These are phyloP conservation scores for Meyerozyma athensensis DNA, from an alignment of 1,139 yeast species.

Conservation along the genomic window DNA sequence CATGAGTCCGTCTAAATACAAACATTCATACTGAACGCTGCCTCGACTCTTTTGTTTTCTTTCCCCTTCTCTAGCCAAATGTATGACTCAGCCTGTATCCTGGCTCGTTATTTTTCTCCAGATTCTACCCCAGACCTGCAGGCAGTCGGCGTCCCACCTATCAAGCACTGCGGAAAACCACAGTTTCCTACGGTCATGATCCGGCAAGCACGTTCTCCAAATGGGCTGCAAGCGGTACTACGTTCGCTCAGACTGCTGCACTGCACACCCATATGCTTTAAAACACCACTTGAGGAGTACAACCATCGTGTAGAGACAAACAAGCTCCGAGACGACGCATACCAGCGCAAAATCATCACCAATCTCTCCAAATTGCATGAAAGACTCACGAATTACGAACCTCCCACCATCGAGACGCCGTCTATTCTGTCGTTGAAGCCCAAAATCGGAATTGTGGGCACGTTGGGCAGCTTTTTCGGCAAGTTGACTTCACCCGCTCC, in stretches of 20 bases:
- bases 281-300: conserved; percentile 56
- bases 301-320: conserved; percentile 50
- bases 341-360: conserved; percentile 60
- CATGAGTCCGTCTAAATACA: too few relatives aligned
- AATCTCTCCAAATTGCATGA: conserved; percentile 51
- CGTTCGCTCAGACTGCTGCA: not conserved
- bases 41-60: too few relatives aligned
- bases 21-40: too few relatives aligned
- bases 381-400: conserved; percentile 42
- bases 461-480: conserved; percentile 33
- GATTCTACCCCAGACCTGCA: too few relatives aligned
- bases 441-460: conserved; percentile 37
- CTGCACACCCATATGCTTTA: not conserved
- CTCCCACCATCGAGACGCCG: conserved; percentile 53
- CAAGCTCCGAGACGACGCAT: conserved; percentile 56
- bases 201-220: not conserved
- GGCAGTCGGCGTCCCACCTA: too few relatives aligned
- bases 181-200: not conserved
- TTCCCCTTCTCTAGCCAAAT: too few relatives aligned
- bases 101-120: too few relatives aligned
- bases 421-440: conserved; percentile 44
- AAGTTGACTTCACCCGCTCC: conserved; percentile 10
- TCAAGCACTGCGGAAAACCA: not conserved
- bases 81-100: too few relatives aligned
- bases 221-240: too few relatives aligned